Evolutionary conservation across 1,284 basidiomycete species (phyloP).

Genomic region (Ceratobasidium sp.): DNA sequence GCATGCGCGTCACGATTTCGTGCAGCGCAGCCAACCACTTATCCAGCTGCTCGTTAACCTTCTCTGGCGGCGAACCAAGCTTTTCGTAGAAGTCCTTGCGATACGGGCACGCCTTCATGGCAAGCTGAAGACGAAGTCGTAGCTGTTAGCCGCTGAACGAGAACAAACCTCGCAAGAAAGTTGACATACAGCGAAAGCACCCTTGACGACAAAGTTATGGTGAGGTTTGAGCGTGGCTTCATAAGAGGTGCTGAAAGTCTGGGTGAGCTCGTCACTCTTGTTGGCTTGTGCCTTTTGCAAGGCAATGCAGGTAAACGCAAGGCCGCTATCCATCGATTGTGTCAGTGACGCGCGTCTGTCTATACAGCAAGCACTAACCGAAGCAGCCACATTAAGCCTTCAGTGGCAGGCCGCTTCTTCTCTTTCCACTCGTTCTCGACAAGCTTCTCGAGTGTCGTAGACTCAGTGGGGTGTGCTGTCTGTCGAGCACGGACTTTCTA

Average conservation of each 20-base stretch:
- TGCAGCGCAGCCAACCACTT: conserved; percentile 83
- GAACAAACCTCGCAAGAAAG: neutral
- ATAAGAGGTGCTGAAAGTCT: conserved; percentile 86
- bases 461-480: conserved; percentile 67
- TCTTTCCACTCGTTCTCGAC: conserved; percentile 85
- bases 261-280: conserved; percentile 71
- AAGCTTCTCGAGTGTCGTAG: conserved; percentile 83
- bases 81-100: conserved; percentile 90
- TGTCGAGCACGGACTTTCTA: conserved; percentile 91
- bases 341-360: conserved; percentile 47
- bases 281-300: conserved; percentile 78
- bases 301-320: conserved; percentile 89
- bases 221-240: conserved; percentile 72
- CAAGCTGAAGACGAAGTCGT: conserved; percentile 64
- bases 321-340: conserved; percentile 84
- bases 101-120: conserved; percentile 97
- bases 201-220: conserved; percentile 81
- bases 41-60: conserved; percentile 72
- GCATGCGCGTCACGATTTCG: conserved; percentile 72
- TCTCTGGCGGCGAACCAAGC: conserved; percentile 75
- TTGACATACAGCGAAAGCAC: conserved; percentile 78
- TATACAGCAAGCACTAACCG: conserved; percentile 57
- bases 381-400: conserved; percentile 92
- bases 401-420: conserved; percentile 87
- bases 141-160: conserved; percentile 1